phyloP scores from a whole-genome alignment of 441 rosid species.

The Francoa sonchifolia region DNA sequence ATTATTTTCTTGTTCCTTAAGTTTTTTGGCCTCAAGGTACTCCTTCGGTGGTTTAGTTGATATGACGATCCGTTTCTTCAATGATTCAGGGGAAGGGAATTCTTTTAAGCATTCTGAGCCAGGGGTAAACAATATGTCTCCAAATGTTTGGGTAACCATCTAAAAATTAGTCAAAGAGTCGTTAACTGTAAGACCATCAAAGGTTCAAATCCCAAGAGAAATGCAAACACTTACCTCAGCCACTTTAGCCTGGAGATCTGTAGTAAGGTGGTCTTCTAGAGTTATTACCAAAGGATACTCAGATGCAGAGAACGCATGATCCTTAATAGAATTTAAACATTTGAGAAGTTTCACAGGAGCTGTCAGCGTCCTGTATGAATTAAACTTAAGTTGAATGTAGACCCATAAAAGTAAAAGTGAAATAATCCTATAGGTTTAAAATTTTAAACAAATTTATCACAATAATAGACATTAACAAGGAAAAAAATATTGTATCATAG shows the following conservation, averaged over 20 bases:
- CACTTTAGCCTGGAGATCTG: slow-evolving; percentile 76
- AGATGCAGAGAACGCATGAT: slow-evolving; percentile 63
- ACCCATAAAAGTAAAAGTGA: neutral
- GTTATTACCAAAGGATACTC: slow-evolving; percentile 82
- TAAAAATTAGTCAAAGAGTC: slow-evolving; percentile 19
- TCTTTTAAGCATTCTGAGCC: slow-evolving; percentile 57
- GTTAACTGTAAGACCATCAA: slow-evolving; percentile 10
- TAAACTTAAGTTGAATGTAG: too few species aligned
- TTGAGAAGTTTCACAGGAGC: slow-evolving; percentile 68
- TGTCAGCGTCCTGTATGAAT: slow-evolving; percentile 63
- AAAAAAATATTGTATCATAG: too few species aligned
- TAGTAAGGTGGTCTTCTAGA: slow-evolving; percentile 88
- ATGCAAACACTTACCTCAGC: slow-evolving; percentile 41
- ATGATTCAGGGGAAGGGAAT: slow-evolving; percentile 56
- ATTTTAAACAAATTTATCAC: neutral
- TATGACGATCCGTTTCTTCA: slow-evolving; percentile 56
- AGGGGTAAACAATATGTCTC: slow-evolving; percentile 62
- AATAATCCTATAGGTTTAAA: neutral
- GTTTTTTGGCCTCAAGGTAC: slow-evolving; percentile 43
- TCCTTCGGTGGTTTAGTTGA: slow-evolving; percentile 93
- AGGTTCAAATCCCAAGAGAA: slow-evolving; percentile 4
- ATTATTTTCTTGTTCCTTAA: slow-evolving; percentile 25
- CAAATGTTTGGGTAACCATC: slow-evolving; percentile 72
- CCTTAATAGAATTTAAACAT: slow-evolving; percentile 63
- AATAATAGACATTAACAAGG: too few species aligned